Conservation (phyloP, 139 green algal species). For the Tetradesmus lagerheimii region DNA sequence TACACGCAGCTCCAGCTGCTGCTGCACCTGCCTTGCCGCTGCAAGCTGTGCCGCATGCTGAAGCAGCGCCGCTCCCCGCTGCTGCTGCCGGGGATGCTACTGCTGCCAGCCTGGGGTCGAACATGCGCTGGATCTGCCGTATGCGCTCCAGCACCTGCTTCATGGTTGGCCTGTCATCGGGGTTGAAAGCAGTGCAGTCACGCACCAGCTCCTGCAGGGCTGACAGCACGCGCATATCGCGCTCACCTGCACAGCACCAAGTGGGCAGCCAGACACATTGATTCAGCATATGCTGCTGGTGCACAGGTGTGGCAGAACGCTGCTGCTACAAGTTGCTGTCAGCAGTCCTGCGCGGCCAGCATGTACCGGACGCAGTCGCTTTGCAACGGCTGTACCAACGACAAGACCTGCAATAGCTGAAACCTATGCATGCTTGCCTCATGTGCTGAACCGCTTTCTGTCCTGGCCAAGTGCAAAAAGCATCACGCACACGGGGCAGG, state of each 20-base stretch:
- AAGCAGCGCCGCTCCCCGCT: neutral
- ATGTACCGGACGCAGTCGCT: no score
- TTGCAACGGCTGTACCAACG: no score
- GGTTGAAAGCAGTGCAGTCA: constrained; percentile 48
- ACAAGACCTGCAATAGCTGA: no score
- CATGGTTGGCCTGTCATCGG: constrained; percentile 24
- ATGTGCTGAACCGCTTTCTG: neutral
- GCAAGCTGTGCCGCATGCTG: no score
- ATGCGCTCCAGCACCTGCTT: constrained; percentile 15
- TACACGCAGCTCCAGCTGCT: neutral
- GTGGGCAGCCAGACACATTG: no score
- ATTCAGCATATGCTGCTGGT: no score
- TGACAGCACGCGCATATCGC: constrained; percentile 3
- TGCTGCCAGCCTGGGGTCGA: neutral
- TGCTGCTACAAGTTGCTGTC: neutral
- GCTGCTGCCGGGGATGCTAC: neutral
- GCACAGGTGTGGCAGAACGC: no score
- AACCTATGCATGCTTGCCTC: neutral
- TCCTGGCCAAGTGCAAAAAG: neutral
- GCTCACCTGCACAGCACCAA: constrained; percentile 30
- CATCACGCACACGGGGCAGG: neutral
- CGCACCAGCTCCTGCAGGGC: constrained; percentile 44
- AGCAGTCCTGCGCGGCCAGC: no score
- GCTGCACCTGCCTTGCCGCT: neutral
- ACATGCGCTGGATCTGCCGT: constrained; percentile 13